Evolutionary conservation across 352 stramenopile genomes (phyloP), one percentile per base, ranked within the genome.

Genomic region (Phytophthora agathidicida): DNA sequence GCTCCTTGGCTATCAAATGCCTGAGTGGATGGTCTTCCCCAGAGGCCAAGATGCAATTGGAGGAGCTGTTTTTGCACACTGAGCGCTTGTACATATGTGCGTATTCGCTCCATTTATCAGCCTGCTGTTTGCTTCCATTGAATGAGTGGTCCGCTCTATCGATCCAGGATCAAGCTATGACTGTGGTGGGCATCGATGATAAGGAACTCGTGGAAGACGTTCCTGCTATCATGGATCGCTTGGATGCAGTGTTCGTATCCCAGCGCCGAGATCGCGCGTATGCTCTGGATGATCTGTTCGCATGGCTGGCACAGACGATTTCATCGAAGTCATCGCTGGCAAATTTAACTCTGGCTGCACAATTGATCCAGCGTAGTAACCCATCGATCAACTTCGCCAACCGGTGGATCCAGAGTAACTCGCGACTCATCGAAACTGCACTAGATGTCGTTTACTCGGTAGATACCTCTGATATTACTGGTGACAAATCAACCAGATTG

Each of bases 371-470:
- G 32, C 60, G 73, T 1, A 91, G 83, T 47, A 89, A 88, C 43
- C 77, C 83, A 31, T 80, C 77, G 10, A 74, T 83, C 30, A 43
- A 61, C 3, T 13, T 56, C 3, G 28, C 28, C 1, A 55, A 73
- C 22, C 71, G 83, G 1, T 93, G 75, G 79, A 89, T 93, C 38
- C 83, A 93, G 38, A 76, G 68, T 31, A 66, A 93, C 43, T 47
- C 61, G 11, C 46, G 45, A 9, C 50, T 93, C 5, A 60, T 93
- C 7, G 69, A 78, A 30, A 89, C 77, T 6, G 76, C 83, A n/a
- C 68, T 93, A 1, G 58, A 81, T 46, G 55, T 89, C 9, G 53
- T 85, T 5, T 85, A 73, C 41, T 65, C 71, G n/a, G 53, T 70
- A 2, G 32, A 73, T 19, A 20, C 44, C 7, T 55, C 61, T 19